Percentiles rank a stretch among this genome's conserved stretches.
Evolutionary conservation across 495 filamentous ascomycete species (phyloP).

Genomic region (Daldinia loculata): DNA sequence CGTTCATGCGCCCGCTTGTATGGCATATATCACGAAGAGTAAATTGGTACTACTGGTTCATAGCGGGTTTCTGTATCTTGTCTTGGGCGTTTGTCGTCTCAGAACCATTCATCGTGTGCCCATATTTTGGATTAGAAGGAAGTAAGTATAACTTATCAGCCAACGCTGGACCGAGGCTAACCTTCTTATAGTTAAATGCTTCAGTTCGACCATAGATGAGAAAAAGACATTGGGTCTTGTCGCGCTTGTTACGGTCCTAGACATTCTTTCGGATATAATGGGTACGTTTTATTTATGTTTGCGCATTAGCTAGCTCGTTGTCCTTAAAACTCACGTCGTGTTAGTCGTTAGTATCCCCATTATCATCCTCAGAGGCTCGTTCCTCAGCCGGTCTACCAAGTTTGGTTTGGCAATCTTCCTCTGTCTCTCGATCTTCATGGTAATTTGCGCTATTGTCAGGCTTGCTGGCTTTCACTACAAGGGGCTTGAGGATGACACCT

Average conservation of each 20-base stretch:
- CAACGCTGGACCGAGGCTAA: neutral
- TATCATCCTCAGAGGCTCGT: slow-evolving; percentile 25
- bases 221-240: slow-evolving; percentile 13
- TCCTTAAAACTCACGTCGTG: neutral
- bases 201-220: slow-evolving; percentile 7
- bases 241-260: slow-evolving; percentile 21
- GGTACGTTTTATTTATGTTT: neutral
- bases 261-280: slow-evolving; percentile 32
- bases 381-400: slow-evolving; percentile 27
- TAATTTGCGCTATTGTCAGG: slow-evolving; percentile 18
- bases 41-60: slow-evolving; percentile 34
- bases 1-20: slow-evolving; percentile 31
- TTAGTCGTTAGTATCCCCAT: slow-evolving; percentile 33
- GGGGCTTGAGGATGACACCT: slow-evolving; percentile 15
- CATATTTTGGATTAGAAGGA: slow-evolving; percentile 24
- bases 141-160: slow-evolving; percentile 3
- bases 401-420: slow-evolving; percentile 23
- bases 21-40: slow-evolving; percentile 22
- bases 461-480: slow-evolving; percentile 23
- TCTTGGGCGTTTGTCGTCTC: slow-evolving; percentile 25
- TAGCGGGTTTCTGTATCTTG: slow-evolving; percentile 19
- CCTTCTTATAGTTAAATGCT: slow-evolving; percentile 16
- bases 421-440: slow-evolving; percentile 36
- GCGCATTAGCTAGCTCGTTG: neutral
- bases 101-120: slow-evolving; percentile 32